Evolutionary conservation across 306 rosid genomes (phyloP).

Genomic region (Quercus engelmannii): DNA sequence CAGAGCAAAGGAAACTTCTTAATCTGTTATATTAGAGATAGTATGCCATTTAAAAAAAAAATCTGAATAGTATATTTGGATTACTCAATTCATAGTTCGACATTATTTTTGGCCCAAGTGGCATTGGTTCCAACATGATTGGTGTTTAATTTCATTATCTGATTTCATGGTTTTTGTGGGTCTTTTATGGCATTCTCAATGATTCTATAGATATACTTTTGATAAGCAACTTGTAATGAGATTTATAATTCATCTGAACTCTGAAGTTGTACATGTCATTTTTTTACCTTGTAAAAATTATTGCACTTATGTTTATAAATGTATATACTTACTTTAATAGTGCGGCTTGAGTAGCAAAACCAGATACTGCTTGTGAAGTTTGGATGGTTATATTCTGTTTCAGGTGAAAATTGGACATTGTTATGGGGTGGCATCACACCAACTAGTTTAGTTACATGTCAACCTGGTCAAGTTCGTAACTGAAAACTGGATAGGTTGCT

Average conservation of each 20-base stretch:
- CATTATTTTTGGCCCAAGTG: not conserved
- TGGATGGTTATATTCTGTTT: slow-evolving; percentile 1
- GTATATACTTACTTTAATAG: not conserved
- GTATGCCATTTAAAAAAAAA: not conserved
- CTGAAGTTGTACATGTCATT: slow-evolving; percentile 1
- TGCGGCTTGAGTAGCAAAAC: not conserved
- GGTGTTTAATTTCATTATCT: not conserved
- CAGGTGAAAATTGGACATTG: slow-evolving; percentile 5
- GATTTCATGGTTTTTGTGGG: not conserved
- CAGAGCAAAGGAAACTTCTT: not conserved
- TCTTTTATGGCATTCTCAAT: not conserved
- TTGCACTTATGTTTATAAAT: not conserved
- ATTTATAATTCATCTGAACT: not conserved
- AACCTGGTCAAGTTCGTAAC: not conserved
- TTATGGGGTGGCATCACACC: not conserved
- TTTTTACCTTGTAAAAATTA: not conserved
- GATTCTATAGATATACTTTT: not conserved
- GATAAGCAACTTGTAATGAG: not conserved
- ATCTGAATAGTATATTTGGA: not conserved
- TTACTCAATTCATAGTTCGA: not conserved
- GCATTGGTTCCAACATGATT: not conserved
- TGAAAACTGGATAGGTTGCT: not conserved
- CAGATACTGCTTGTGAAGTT: not conserved
- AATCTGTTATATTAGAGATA: not conserved
- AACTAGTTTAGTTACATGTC: not conserved